Percentiles rank a stretch among this genome's conserved stretches.
These are phyloP conservation scores for Penicillium sp. DNA, from an alignment of 2,329 filamentous ascomycete species.

Conservation along the genomic window DNA sequence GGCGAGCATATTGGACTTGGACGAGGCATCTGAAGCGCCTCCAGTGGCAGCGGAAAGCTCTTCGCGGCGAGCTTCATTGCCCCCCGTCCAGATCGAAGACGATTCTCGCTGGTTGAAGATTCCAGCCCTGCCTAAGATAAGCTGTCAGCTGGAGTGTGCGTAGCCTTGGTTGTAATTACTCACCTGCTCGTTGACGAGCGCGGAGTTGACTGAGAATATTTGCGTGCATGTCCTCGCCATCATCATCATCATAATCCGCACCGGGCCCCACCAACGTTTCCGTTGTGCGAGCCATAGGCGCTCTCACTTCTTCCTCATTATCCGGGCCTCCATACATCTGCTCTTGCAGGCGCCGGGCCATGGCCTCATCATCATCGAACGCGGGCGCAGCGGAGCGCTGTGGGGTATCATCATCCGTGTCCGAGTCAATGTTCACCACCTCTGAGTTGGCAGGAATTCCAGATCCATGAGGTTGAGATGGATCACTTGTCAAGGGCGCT, in stretches of 20 bases:
- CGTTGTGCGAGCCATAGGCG: slow-evolving; percentile 86
- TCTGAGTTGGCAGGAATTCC: slow-evolving; percentile 58
- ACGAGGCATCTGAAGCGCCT: slow-evolving; percentile 64
- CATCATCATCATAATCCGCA: slow-evolving; percentile 55
- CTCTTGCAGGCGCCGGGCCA: slow-evolving; percentile 88
- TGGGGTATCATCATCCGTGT: slow-evolving; percentile 71
- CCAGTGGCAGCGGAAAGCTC: slow-evolving; percentile 63
- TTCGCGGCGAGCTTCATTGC: slow-evolving; percentile 52
- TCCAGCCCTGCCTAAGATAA: slow-evolving; percentile 52
- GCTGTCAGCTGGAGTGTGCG: slow-evolving; percentile 1
- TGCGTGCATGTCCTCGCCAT: slow-evolving; percentile 60
- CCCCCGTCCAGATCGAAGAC: slow-evolving; percentile 61
- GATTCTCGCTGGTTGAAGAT: slow-evolving; percentile 70
- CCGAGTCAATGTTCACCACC: slow-evolving; percentile 76
- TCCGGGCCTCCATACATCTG: slow-evolving; percentile 72
- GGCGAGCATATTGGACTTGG: slow-evolving; percentile 76
- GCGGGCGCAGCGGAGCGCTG: slow-evolving; percentile 49
- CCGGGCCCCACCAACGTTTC: slow-evolving; percentile 84
- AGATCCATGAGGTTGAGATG: slow-evolving; percentile 32
- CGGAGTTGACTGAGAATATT: slow-evolving; percentile 69
- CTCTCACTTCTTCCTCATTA: slow-evolving; percentile 69
- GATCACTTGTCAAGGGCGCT: slow-evolving; percentile 54
- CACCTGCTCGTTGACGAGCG: slow-evolving; percentile 43
- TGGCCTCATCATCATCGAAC: slow-evolving; percentile 87
- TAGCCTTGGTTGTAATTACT: slow-evolving; percentile 2